Evolutionary conservation across 2,329 filamentous ascomycete genomes (phyloP).

Genomic region (Colletotrichum incanum): DNA sequence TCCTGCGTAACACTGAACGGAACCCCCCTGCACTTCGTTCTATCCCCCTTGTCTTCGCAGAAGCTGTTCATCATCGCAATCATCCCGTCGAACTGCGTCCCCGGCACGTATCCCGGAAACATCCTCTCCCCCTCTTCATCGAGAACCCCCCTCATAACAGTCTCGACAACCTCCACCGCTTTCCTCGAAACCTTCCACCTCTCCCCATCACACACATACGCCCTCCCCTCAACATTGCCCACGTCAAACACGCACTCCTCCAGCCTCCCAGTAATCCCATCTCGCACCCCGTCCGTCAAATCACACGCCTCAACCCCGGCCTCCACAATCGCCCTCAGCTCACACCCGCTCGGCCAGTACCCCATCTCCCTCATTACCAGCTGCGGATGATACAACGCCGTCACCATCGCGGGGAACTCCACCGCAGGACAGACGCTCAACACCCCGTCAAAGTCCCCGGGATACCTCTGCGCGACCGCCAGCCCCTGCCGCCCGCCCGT

Average conservation of each 20-base stretch:
- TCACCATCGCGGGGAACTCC: conserved; percentile 41
- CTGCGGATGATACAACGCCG: conserved; percentile 16
- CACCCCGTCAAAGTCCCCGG: conserved; percentile 72
- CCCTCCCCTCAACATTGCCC: conserved; percentile 28
- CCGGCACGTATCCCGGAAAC: conserved; percentile 3
- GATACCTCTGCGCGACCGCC: conserved; percentile 68
- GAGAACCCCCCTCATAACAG: not conserved
- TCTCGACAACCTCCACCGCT: conserved; percentile 37
- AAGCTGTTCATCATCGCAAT: conserved; percentile 19
- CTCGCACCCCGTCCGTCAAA: conserved; percentile 60
- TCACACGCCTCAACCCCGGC: conserved; percentile 59
- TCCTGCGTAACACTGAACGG: not conserved
- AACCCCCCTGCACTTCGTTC: not conserved
- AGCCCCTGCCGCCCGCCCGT: conserved; percentile 73
- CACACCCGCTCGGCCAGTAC: conserved; percentile 22
- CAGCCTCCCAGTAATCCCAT: conserved; percentile 57
- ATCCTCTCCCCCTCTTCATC: conserved; percentile 19
- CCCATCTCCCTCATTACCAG: conserved; percentile 6
- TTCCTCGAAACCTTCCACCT: conserved; percentile 42
- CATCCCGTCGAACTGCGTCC: not conserved
- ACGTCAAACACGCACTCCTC: conserved; percentile 42
- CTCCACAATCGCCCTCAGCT: conserved; percentile 54
- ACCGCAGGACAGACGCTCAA: conserved; percentile 64
- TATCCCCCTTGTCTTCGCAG: not conserved
- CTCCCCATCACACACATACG: conserved; percentile 44